Conservation (phyloP, 805 yeast genomes). For the Kregervanrija delftensis region DNA sequence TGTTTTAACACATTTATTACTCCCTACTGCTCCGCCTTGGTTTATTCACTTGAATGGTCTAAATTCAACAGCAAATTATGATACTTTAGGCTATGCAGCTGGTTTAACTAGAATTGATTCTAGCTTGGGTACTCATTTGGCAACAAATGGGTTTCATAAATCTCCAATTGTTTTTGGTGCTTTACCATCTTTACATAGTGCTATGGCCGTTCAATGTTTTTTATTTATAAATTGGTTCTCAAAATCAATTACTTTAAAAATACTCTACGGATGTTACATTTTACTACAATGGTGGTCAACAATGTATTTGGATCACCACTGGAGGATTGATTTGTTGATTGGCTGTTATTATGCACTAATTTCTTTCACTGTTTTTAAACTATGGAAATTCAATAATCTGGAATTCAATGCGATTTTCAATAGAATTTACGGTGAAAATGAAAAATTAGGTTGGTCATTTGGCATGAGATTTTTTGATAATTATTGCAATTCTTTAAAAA, state of each 20-base stretch:
- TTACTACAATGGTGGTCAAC: slow-evolving; percentile 69
- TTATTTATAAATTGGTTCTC: slow-evolving; percentile 36
- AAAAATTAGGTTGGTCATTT: too few relatives aligned
- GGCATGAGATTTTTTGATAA: too few relatives aligned
- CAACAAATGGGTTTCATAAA: slow-evolving; percentile 56
- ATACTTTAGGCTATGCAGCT: slow-evolving; percentile 64
- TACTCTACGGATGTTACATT: slow-evolving; percentile 38
- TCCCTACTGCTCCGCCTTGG: slow-evolving; percentile 77
- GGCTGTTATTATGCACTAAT: slow-evolving; percentile 48
- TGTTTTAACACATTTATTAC: slow-evolving; percentile 49
- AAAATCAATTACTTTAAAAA: slow-evolving; percentile 28
- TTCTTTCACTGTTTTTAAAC: slow-evolving; percentile 21
- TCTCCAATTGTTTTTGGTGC: slow-evolving; percentile 76
- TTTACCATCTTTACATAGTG: slow-evolving; percentile 59
- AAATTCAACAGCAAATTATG: slow-evolving; percentile 48
- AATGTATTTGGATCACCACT: slow-evolving; percentile 67
- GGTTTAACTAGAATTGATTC: slow-evolving; percentile 61
- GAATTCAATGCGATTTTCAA: too few relatives aligned
- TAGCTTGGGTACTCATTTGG: slow-evolving; percentile 54
- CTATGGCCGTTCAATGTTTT: slow-evolving; percentile 52
- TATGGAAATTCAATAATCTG: too few relatives aligned
- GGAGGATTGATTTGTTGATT: slow-evolving; percentile 52
- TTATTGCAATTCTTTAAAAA: too few relatives aligned
- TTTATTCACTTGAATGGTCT: slow-evolving; percentile 56
- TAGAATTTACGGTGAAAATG: too few relatives aligned